Evolutionary conservation across 768 basidiomycete genomes (phyloP).

Genomic region (Mycena vulgaris): DNA sequence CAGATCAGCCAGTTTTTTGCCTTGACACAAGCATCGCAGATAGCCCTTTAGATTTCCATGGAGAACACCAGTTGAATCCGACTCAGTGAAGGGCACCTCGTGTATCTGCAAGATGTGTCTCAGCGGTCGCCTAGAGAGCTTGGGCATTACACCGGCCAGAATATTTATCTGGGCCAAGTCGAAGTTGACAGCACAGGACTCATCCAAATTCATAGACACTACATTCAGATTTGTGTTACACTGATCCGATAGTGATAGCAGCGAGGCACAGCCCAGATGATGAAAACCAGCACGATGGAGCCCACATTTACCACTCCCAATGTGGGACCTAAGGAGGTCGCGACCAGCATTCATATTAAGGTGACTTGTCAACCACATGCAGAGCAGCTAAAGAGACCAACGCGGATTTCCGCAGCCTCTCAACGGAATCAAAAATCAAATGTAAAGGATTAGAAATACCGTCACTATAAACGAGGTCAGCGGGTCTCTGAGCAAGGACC

Average conservation of each 20-base stretch:
- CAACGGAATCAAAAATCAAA: background rate
- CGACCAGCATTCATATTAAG: background rate
- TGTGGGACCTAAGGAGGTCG: background rate
- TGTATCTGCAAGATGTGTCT: background rate
- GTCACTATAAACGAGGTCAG: background rate
- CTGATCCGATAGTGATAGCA: background rate
- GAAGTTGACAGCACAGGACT: background rate
- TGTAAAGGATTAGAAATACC: background rate
- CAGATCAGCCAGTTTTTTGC: background rate
- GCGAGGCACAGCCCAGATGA: background rate
- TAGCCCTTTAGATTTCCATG: background rate
- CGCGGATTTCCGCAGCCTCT: background rate
- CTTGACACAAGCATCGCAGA: background rate
- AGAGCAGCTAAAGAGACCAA: background rate
- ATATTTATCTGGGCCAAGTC: constrained; percentile 2
- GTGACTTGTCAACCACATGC: background rate
- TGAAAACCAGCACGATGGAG: background rate
- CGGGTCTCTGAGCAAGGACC: background rate
- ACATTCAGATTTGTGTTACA: background rate
- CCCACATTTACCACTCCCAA: background rate
- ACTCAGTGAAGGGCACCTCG: background rate
- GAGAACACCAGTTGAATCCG: background rate
- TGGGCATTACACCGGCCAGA: background rate
- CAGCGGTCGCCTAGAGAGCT: background rate
- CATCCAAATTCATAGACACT: background rate